phyloP scores from a whole-genome alignment of 2,329 filamentous ascomycete species.

The Sporothrix dimorphospora region DNA sequence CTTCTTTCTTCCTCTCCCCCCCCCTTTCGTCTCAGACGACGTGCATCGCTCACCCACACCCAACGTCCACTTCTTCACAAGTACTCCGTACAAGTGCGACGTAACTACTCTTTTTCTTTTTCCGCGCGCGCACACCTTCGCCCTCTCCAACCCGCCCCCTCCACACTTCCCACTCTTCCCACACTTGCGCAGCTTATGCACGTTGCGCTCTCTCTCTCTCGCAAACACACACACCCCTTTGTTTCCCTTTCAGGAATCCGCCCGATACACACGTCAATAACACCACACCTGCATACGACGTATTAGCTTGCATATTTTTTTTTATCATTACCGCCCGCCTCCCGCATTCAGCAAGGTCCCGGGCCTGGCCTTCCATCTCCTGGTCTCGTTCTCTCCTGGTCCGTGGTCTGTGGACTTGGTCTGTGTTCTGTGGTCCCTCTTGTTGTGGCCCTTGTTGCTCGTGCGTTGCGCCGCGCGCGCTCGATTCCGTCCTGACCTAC shows the following conservation, averaged over 20 bases:
- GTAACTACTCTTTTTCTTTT: neutral
- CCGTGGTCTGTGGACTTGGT: constrained; percentile 13
- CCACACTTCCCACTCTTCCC: constrained; percentile 14
- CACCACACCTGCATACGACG: constrained; percentile 28
- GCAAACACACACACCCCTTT: neutral
- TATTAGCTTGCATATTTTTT: constrained; percentile 28
- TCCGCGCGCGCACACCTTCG: neutral
- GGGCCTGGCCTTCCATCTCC: constrained; percentile 1
- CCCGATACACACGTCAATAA: constrained; percentile 24
- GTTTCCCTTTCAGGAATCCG: constrained; percentile 30
- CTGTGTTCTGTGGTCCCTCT: constrained; percentile 18
- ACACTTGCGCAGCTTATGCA: neutral
- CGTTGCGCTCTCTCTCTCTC: neutral
- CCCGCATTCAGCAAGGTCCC: constrained; percentile 25
- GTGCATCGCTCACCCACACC: neutral
- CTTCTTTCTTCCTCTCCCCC: constrained; percentile 8
- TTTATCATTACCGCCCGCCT: constrained; percentile 18
- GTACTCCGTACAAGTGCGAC: neutral
- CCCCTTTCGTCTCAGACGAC: neutral
- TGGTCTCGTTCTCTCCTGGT: neutral
- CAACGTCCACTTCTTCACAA: neutral
- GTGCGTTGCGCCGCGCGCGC: constrained; percentile 11
- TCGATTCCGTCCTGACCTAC: constrained; percentile 7
- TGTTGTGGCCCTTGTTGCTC: neutral
- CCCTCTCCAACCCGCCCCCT: constrained; percentile 21